Conservation (phyloP, 2,329 filamentous ascomycete genomes). For the Talaromyces funiculosus region DNA sequence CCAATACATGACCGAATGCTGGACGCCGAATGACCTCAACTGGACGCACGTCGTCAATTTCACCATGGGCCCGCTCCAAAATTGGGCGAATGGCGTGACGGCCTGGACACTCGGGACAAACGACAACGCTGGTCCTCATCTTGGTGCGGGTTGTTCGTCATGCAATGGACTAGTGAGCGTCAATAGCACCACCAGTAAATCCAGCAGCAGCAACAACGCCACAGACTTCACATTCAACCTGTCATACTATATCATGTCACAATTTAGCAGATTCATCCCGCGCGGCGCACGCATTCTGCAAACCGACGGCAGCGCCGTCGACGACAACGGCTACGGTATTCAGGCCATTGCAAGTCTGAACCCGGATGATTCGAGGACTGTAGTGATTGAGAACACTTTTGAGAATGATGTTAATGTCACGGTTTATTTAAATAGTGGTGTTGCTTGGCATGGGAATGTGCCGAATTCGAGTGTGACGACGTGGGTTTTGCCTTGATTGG, state of each 20-base stretch:
- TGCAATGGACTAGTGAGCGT: slow-evolving; percentile 26
- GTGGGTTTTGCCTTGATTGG: slow-evolving; percentile 13
- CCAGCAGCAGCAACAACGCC: slow-evolving; percentile 23
- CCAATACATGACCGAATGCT: slow-evolving; percentile 40
- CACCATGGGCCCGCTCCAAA: slow-evolving; percentile 27
- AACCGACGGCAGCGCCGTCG: slow-evolving; percentile 4
- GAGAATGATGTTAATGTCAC: slow-evolving; percentile 6
- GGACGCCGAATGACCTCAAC: slow-evolving; percentile 22
- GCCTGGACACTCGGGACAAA: slow-evolving; percentile 30
- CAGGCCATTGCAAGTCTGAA: slow-evolving; percentile 11
- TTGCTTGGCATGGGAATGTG: slow-evolving; percentile 8
- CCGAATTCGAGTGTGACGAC: slow-evolving; percentile 12
- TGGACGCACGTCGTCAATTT: slow-evolving; percentile 26
- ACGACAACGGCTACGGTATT: slow-evolving; percentile 6
- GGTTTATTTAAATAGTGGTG: slow-evolving; percentile 4
- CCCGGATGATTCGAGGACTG: slow-evolving; percentile 8
- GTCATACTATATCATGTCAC: slow-evolving; percentile 52
- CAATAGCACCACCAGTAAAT: background rate
- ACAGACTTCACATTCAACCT: slow-evolving; percentile 41
- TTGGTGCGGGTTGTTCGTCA: slow-evolving; percentile 22
- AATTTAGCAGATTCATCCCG: slow-evolving; percentile 48
- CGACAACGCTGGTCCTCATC: slow-evolving; percentile 23
- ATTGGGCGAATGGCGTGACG: slow-evolving; percentile 26
- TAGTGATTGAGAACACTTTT: slow-evolving; percentile 13
- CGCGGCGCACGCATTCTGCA: slow-evolving; percentile 31